These are phyloP conservation scores for Coemansia sp. DNA, from an alignment of 192 early-diverging fungal species.

Conservation along the genomic window DNA sequence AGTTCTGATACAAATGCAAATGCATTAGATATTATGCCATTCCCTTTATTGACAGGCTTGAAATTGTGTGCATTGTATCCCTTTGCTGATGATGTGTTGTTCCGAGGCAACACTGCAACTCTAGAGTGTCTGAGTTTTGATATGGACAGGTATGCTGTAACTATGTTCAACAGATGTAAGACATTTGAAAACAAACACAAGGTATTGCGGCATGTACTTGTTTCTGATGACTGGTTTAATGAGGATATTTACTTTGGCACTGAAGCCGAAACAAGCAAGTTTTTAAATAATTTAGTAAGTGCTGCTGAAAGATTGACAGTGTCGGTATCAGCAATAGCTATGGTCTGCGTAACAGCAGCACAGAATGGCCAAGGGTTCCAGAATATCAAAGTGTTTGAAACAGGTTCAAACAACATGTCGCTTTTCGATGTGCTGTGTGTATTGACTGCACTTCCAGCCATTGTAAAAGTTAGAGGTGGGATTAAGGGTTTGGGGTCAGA, in stretches of 20 bases:
- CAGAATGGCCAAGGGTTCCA: neutral
- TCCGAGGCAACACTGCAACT: constrained; percentile 9
- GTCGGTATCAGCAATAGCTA: neutral
- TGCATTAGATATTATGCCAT: neutral
- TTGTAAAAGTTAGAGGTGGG: neutral
- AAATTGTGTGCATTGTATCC: neutral
- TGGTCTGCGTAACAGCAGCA: neutral
- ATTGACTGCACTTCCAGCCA: neutral
- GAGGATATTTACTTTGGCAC: neutral
- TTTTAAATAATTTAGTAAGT: neutral
- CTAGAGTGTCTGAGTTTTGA: neutral
- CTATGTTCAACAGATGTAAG: neutral
- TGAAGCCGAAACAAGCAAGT: neutral
- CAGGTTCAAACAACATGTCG: neutral
- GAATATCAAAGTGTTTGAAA: neutral
- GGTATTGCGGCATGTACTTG: neutral
- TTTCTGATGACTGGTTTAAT: neutral
- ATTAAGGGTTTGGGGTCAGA: neutral
- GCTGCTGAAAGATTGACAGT: neutral
- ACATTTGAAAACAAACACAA: neutral
- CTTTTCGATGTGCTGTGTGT: neutral
- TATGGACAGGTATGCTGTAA: neutral
- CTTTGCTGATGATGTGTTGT: constrained; percentile 10
- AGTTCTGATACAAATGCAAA: neutral
- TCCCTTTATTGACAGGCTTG: neutral